phyloP scores from a whole-genome alignment of 345 rosid species.

The Jatropha curcas region DNA sequence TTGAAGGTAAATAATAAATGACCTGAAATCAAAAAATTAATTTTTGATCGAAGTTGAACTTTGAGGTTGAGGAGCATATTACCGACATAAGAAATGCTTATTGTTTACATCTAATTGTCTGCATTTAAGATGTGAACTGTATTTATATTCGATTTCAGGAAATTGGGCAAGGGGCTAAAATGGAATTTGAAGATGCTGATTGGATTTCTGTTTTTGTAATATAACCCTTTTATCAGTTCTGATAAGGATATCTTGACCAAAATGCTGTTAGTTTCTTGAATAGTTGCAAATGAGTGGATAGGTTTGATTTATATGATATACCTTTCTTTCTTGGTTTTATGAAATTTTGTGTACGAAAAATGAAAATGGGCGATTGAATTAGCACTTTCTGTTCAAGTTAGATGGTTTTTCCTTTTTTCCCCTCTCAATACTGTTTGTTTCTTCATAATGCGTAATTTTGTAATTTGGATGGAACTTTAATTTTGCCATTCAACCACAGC shows the following conservation, averaged over 20 bases:
- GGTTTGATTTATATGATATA: not conserved
- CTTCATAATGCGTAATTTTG: not conserved
- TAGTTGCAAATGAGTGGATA: not conserved
- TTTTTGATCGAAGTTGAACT: too few relatives aligned
- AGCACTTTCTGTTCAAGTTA: not conserved
- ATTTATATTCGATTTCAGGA: not conserved
- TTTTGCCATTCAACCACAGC: conserved; percentile 45
- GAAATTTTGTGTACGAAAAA: not conserved
- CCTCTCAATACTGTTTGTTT: not conserved
- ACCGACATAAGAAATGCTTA: too few relatives aligned
- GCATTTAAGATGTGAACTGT: not conserved
- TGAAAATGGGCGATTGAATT: not conserved
- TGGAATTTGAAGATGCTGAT: conserved; percentile 8
- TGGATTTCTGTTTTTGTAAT: too few relatives aligned
- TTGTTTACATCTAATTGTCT: too few relatives aligned
- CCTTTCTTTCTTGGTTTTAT: not conserved
- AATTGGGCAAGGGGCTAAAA: not conserved
- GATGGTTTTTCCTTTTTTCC: not conserved
- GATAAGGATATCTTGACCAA: not conserved
- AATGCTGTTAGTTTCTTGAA: not conserved
- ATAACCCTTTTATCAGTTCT: not conserved
- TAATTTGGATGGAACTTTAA: conserved; percentile 21
- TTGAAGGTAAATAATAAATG: conserved; percentile 1
- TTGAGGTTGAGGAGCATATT: too few relatives aligned
- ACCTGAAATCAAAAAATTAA: not conserved